Evolutionary conservation across 2,329 filamentous ascomycete species (phyloP), one percentile per base, ranked within the genome.

Genomic region (Pseudogymnoascus sp.): DNA sequence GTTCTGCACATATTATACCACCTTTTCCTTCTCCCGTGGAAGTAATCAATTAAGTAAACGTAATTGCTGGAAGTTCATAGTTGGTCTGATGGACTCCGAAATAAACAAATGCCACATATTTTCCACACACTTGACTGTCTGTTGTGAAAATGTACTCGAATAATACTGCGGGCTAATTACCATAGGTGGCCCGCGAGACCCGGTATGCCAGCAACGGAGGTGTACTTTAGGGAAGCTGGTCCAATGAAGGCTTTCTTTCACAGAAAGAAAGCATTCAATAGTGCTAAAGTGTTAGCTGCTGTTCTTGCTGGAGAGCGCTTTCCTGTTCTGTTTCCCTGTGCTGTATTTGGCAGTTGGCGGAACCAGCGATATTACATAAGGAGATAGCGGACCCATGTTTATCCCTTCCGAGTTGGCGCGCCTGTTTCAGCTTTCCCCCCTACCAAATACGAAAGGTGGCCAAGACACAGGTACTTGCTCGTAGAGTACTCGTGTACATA

Each of bases 391-490:
- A 16, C 18, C 8, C 5, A 54, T 54, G 28, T 32, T 54, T 18
- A 20, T 20, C 47, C 47, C 28, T 6, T 18, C 47, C 28, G 47
- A 32, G 20, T 54, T 54, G 28, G 28, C 47, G 47, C 47, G 47
- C 28, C 47, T 54, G 47, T 54, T 54, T 54, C 47, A 54, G 47
- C 47, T 54, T 54, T 54, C 14, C 28, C 47, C 43, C 47, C 47
- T 54, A 54, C 47, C 47, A 54, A 54, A 54, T 28, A 32, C 32
- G 47, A 54, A 54, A 54, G 47, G 47, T 54, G 47, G 47, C 47
- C 47, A 54, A 54, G 47, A 54, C 47, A 22, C 16, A 32, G 30
- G n/a, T 54, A 54, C 28, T 50, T n/a, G 25, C 28, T 50, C 25
- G 25, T 50, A 16, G 6, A 50, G 28, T 54, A 54, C 47, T 54